Evolutionary conservation across 129 eudicot genomes (phyloP), one percentile per base, ranked within the genome.

Genomic region (Rutidosis leptorrhynchoides): DNA sequence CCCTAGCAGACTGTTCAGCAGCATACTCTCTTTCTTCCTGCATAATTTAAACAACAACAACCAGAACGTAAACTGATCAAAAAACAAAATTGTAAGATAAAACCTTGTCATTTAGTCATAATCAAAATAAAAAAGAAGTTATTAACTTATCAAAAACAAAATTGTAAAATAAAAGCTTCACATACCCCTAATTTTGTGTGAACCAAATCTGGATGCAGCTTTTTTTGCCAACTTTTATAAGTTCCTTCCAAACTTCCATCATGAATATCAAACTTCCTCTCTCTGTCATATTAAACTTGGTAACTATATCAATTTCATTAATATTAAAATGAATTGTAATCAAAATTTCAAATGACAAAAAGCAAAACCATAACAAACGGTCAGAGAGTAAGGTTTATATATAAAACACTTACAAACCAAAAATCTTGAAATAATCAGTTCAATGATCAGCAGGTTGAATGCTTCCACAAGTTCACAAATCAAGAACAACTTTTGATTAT

Each of bases 11-110:
- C 71, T 91, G 98, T 64, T 88, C 96, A 51, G 98, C 98, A 10
- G 98, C 96, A 85, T 87, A 91, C 66, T 83, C 96, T 62, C 86
- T 81, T 79, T 91, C 98, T 67, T 80, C 81, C 98, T 88, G 49
- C 46, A 65, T 58, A 58, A 63, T 58, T 58, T 59, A 0, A 64
- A 35, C 52, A 58, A 67, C 62, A 58, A 64, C 0, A 64, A 35
- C 51, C 19, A 30, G 27, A 5, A 24, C 21, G 32, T 35, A 15
- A n/a, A n/a, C n/a, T n/a, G n/a, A n/a, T n/a, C n/a, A n/a, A n/a
- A n/a, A n/a, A n/a, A n/a, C n/a, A n/a, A n/a, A n/a, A n/a, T n/a
- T n/a, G n/a, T n/a, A n/a, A n/a, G n/a, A n/a, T n/a, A n/a, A n/a
- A n/a, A n/a, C n/a, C n/a, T n/a, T n/a, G n/a, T n/a, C n/a, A n/a